Percentiles rank a stretch among this genome's conserved stretches.
These are phyloP conservation scores for Backusella sp. DNA, from an alignment of 192 early-diverging fungal genomes.

Conservation along the genomic window DNA sequence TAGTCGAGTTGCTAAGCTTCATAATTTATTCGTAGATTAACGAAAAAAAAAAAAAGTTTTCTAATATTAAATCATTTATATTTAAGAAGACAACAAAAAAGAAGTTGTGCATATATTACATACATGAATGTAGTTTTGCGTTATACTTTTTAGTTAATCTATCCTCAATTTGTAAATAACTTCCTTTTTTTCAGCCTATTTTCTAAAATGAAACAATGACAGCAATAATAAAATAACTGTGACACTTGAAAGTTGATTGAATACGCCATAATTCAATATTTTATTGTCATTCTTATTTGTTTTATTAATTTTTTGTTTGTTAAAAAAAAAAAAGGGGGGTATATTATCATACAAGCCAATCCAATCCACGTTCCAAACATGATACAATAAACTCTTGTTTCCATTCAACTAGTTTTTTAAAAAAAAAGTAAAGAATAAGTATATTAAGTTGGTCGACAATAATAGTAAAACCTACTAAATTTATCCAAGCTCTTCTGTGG, in stretches of 20 bases:
- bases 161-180: not conserved
- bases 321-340: not conserved
- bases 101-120: not conserved
- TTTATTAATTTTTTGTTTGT: not conserved
- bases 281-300: slow-evolving; percentile 6
- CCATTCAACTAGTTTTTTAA: slow-evolving; percentile 15
- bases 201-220: slow-evolving; percentile 3
- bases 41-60: not conserved
- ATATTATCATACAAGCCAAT: slow-evolving; percentile 16
- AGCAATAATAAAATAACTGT: not conserved
- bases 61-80: not conserved
- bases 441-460: not conserved
- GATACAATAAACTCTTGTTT: slow-evolving; percentile 13
- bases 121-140: not conserved
- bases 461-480: not conserved
- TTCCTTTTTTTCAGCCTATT: slow-evolving; percentile 4
- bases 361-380: slow-evolving; percentile 12
- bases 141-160: not conserved
- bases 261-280: not conserved
- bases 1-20: not conserved
- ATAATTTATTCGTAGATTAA: not conserved
- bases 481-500: slow-evolving; percentile 15
- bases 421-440: not conserved
- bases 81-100: not conserved
- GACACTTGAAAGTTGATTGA: not conserved